Conservation (phyloP, 1,139 yeast species). For the Yamadazyma kanchanaburiensis region DNA sequence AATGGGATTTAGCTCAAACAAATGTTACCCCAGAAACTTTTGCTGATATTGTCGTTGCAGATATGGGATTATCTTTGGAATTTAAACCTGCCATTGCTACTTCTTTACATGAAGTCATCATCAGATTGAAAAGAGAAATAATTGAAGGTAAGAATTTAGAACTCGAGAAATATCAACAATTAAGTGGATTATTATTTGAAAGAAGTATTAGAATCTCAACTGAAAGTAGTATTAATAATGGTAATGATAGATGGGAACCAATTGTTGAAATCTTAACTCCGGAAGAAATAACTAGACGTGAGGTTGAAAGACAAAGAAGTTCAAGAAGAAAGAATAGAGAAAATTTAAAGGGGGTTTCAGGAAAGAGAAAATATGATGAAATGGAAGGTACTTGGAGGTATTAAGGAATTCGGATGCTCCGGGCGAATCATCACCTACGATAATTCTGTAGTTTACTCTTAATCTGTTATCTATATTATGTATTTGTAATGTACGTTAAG, state of each 20-base stretch:
- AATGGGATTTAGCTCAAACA: slow-evolving; percentile 81
- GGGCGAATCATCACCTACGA: neutral
- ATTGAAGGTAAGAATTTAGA: slow-evolving; percentile 60
- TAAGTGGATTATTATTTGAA: slow-evolving; percentile 43
- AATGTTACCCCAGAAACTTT: slow-evolving; percentile 77
- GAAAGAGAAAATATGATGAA: slow-evolving; percentile 57
- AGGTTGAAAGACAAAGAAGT: slow-evolving; percentile 91
- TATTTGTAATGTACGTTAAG: no score
- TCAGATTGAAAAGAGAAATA: slow-evolving; percentile 77
- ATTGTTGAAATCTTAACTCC: slow-evolving; percentile 80
- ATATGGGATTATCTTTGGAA: slow-evolving; percentile 80
- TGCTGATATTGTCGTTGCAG: slow-evolving; percentile 78
- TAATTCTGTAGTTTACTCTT: neutral
- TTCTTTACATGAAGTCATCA: slow-evolving; percentile 75
- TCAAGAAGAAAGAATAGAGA: slow-evolving; percentile 91
- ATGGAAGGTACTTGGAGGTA: slow-evolving; percentile 38
- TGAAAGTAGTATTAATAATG: slow-evolving; percentile 43
- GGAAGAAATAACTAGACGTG: slow-evolving; percentile 93
- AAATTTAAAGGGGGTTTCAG: slow-evolving; percentile 56
- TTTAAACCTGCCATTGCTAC: slow-evolving; percentile 90
- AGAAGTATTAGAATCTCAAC: slow-evolving; percentile 44
- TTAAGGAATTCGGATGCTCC: slow-evolving; percentile 1
- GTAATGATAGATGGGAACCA: slow-evolving; percentile 82
- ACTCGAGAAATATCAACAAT: slow-evolving; percentile 43
- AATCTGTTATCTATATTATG: neutral